Percentiles rank a stretch among this genome's conserved stretches.
These are phyloP conservation scores for Suillus placidus DNA, from an alignment of 768 basidiomycete genomes.

Conservation along the genomic window DNA sequence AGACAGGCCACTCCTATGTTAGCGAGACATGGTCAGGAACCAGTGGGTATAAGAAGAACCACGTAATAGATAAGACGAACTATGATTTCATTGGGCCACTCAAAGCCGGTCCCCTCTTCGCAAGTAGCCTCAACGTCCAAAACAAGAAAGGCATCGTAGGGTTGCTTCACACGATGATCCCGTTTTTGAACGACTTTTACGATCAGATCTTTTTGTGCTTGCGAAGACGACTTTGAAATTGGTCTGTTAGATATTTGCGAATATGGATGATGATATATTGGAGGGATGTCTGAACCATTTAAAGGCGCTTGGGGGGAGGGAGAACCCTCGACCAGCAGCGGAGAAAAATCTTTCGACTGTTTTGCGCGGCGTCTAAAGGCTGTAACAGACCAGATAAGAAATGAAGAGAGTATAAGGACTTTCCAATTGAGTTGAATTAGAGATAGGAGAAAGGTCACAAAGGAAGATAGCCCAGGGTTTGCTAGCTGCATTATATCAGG, in stretches of 20 bases:
- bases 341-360: neutral
- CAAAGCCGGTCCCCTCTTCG: constrained; percentile 60
- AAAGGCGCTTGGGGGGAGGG: neutral
- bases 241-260: constrained; percentile 13
- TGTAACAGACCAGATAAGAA: constrained; percentile 14
- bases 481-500: neutral
- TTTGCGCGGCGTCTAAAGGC: neutral
- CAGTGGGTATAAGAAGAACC: constrained; percentile 2
- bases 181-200: constrained; percentile 16
- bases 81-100: constrained; percentile 95
- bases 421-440: neutral
- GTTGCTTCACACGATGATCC: constrained; percentile 37
- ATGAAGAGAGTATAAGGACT: constrained; percentile 5
- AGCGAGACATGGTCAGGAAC: constrained; percentile 14
- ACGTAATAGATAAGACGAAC: constrained; percentile 47
- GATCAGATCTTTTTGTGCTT: constrained; percentile 10
- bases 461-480: neutral
- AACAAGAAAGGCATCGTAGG: constrained; percentile 81
- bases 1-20: constrained; percentile 88
- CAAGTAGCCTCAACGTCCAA: constrained; percentile 93
- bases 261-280: constrained; percentile 18
- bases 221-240: constrained; percentile 6
- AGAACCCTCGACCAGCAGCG: neutral
- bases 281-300: constrained; percentile 19
- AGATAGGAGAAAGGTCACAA: neutral